A percentile compares a stretch with the other conserved stretches of the same genome.
phyloP scores from a whole-genome alignment of 768 basidiomycete species.

The Saitozyma podzolica region DNA sequence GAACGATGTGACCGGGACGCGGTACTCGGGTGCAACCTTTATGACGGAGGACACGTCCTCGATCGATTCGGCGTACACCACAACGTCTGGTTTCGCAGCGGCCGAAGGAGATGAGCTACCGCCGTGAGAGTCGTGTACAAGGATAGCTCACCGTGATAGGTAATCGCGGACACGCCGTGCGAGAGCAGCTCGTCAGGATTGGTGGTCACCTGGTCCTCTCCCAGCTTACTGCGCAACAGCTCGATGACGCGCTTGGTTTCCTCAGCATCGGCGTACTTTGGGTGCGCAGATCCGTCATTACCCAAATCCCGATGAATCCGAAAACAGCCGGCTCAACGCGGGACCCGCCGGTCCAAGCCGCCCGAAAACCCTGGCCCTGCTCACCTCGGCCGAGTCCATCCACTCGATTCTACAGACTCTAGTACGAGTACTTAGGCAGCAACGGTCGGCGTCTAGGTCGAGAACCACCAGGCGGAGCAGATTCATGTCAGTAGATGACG shows the following conservation, averaged over 20 bases:
- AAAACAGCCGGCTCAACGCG: no score
- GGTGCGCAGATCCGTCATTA: no score
- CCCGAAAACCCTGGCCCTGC: no score
- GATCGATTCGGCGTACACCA: slow-evolving; percentile 55
- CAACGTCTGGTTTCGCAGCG: slow-evolving; percentile 23
- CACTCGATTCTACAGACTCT: no score
- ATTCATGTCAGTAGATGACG: no score
- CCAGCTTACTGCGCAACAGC: slow-evolving; percentile 12
- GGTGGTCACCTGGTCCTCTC: slow-evolving; percentile 23
- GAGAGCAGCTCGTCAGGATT: slow-evolving; percentile 25
- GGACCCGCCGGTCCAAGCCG: no score
- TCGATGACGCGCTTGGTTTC: slow-evolving; percentile 14
- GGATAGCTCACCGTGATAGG: slow-evolving; percentile 24
- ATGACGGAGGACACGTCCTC: slow-evolving; percentile 79
- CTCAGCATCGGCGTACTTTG: slow-evolving; percentile 7
- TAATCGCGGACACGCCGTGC: slow-evolving; percentile 27
- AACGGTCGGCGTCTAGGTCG: no score
- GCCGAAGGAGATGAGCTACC: slow-evolving; percentile 9
- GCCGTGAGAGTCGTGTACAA: not conserved
- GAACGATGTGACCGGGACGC: slow-evolving; percentile 73
- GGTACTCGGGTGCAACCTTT: slow-evolving; percentile 69
- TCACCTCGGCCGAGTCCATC: no score
- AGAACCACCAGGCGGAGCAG: no score
- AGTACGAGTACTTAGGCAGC: no score
- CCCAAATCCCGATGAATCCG: no score